Base-by-base conservation (phyloP, 2,329 filamentous ascomycete species). In the Tolypocladium sp. region DNA sequence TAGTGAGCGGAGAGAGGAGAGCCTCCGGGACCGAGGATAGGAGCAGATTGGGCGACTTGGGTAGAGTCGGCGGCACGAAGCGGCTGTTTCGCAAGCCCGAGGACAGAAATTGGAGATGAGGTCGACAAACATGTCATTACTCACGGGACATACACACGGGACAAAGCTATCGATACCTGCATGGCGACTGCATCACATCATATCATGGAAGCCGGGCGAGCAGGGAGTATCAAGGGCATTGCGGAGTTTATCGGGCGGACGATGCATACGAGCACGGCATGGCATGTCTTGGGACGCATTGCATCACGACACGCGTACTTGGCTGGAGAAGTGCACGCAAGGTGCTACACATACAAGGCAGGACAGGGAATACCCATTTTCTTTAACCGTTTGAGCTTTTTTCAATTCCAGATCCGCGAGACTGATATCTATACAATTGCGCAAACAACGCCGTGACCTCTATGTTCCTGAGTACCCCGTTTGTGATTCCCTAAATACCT, bases 51-150 rank as follows among this genome's bases (percentile, higher is more conserved):
- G 87, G 86, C 25, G 87, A 91, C 63, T 73, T 92, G 64, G 87
- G 88, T 52, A 90, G 83, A 69, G 85, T 87, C 6, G 89, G 89
- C 2, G 83, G 82, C 9, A 92, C 89, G 20, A 89, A 89, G 75
- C 81, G 90, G 65, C 70, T 92, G 56, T 90, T 89, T 67, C 79
- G 85, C 67, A 79, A 79, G 71, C 70, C 61, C 9, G 67, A 71
- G 52, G 49, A 58, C 38, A 41, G 38, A 27, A 33, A 3, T 4
- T 52, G 46, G 46, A 46, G 56, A 41, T 52, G 46, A 41, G 8
- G 37, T 38, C 20, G 27, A n/a, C 25, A 10, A 12, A 33, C 6
- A 27, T 5, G 6, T 33, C 27, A 5, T n/a, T 17, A 51, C 17
- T 51, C n/a, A 33, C 15, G 46, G 6, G 27, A 20, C 33, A 51